These are phyloP conservation scores for Phytopythium ostracodes DNA, from an alignment of 352 stramenopile species.

Conservation along the genomic window DNA sequence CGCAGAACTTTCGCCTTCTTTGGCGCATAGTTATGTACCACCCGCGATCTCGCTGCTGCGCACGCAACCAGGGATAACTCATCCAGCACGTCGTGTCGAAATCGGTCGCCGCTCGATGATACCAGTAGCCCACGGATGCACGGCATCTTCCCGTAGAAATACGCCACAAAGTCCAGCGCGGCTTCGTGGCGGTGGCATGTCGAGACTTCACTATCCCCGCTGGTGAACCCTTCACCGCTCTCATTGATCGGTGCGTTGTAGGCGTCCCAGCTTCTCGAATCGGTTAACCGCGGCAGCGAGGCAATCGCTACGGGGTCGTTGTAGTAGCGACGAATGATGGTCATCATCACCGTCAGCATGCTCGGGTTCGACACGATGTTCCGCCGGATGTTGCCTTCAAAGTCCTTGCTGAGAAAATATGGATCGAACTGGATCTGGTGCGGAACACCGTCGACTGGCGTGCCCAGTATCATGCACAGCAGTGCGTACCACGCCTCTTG, in stretches of 20 bases:
- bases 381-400: constrained; percentile 55
- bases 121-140: constrained; percentile 20
- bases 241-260: background rate
- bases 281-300: constrained; percentile 7
- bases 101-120: constrained; percentile 30
- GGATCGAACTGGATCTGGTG: constrained; percentile 60
- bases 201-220: background rate
- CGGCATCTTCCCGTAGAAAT: constrained; percentile 46
- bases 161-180: constrained; percentile 55
- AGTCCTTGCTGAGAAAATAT: constrained; percentile 64
- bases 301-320: constrained; percentile 37
- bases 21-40: constrained; percentile 36
- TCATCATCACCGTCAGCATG: constrained; percentile 51
- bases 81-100: constrained; percentile 54
- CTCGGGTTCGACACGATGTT: constrained; percentile 48
- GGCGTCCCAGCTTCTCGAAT: constrained; percentile 6
- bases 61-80: constrained; percentile 50
- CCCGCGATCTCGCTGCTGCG: constrained; percentile 31
- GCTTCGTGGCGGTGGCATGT: constrained; percentile 1
- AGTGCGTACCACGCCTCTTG: constrained; percentile 69
- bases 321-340: constrained; percentile 51
- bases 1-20: constrained; percentile 29
- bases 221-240: background rate
- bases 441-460: constrained; percentile 55
- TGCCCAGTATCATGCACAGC: constrained; percentile 57